These are phyloP conservation scores for Aureobasidium sp. DNA, from an alignment of 2,329 filamentous ascomycete species.

Conservation along the genomic window DNA sequence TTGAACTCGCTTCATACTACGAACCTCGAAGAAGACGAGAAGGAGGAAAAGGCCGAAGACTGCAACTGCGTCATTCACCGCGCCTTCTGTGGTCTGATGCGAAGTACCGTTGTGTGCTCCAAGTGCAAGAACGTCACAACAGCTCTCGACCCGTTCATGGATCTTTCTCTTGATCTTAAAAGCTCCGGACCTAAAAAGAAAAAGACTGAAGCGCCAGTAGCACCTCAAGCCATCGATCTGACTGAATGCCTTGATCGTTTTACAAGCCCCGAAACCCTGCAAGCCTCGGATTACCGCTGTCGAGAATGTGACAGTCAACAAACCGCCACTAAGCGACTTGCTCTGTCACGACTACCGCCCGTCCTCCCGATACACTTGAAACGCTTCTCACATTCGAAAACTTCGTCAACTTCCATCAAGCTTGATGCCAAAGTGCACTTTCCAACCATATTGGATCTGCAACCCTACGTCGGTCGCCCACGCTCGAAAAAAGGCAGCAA, in stretches of 20 bases:
- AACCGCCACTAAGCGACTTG: constrained; percentile 75
- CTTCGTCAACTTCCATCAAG: constrained; percentile 73
- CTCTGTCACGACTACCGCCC: constrained; percentile 76
- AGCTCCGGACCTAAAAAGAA: constrained; percentile 51
- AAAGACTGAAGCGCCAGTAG: constrained; percentile 23
- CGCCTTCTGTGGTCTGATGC: constrained; percentile 87
- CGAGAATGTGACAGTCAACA: constrained; percentile 66
- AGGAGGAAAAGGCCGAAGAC: constrained; percentile 26
- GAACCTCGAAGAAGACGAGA: constrained; percentile 49
- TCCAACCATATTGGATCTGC: constrained; percentile 79
- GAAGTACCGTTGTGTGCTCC: constrained; percentile 84
- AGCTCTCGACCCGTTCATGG: constrained; percentile 81
- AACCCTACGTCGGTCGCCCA: constrained; percentile 69
- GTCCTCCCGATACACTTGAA: constrained; percentile 91
- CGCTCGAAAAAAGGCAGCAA: constrained; percentile 35
- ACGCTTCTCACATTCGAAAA: constrained; percentile 32
- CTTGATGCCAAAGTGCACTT: constrained; percentile 83
- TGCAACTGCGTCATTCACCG: constrained; percentile 92
- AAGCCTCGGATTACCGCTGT: constrained; percentile 75
- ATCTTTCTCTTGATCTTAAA: constrained; percentile 82
- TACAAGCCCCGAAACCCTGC: constrained; percentile 69
- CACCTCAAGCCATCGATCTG: constrained; percentile 34
- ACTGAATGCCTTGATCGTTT: constrained; percentile 74
- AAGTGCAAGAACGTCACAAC: constrained; percentile 77
- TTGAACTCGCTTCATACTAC: constrained; percentile 80